Evolutionary conservation across 176 grass and related monocot genomes (phyloP).

Genomic region (Tuctoria greenei): DNA sequence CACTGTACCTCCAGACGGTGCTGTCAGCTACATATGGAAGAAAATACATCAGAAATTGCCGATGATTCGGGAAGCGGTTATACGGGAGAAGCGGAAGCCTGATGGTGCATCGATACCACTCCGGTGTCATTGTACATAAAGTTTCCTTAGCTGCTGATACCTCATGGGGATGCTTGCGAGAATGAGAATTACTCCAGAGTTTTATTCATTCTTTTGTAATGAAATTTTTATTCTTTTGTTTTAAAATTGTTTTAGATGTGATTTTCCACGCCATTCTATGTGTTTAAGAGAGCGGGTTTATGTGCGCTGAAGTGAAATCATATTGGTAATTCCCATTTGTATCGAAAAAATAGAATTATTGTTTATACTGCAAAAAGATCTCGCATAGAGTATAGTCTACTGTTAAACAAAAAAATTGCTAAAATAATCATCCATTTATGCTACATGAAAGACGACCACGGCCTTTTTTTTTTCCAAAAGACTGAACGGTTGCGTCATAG

Average conservation of each 20-base stretch:
- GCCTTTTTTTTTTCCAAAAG: too few species aligned
- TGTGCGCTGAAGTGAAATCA: not conserved
- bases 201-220: not conserved
- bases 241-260: not conserved
- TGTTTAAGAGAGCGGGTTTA: not conserved
- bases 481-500: too few species aligned
- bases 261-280: not conserved
- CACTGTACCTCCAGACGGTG: constrained; percentile 35
- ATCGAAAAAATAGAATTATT: not conserved
- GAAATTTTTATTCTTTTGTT: too few species aligned
- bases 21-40: constrained; percentile 79
- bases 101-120: constrained; percentile 50
- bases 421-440: too few species aligned
- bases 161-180: not conserved
- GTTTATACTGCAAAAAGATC: not conserved
- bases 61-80: constrained; percentile 52
- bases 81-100: constrained; percentile 60
- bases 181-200: not conserved
- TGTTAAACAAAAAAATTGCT: too few species aligned
- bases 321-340: not conserved
- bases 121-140: constrained; percentile 85
- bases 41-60: constrained; percentile 75
- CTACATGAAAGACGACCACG: not conserved
- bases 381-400: not conserved
- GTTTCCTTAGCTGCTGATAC: not conserved